These are phyloP conservation scores for Aspergillus uvarum DNA, from an alignment of 2,329 filamentous ascomycete species.

Conservation along the genomic window DNA sequence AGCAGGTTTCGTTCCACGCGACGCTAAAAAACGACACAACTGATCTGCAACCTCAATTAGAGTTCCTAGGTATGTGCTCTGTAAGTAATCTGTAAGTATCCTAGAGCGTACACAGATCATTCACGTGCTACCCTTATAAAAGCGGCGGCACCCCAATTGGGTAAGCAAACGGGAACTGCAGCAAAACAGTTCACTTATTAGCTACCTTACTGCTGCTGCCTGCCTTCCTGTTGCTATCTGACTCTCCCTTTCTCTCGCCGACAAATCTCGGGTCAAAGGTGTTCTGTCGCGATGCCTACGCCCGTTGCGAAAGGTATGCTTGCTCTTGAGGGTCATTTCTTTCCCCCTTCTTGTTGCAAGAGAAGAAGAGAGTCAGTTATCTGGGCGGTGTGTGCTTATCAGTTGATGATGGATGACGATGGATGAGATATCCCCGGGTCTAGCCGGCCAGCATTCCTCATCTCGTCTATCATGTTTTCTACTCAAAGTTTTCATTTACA, in stretches of 20 bases:
- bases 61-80: too few species aligned
- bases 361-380: background rate
- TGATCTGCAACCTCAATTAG: too few species aligned
- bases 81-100: too few species aligned
- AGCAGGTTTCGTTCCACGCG: too few species aligned
- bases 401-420: slow-evolving; percentile 17
- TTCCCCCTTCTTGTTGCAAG: background rate
- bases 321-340: slow-evolving; percentile 5
- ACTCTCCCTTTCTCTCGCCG: background rate
- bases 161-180: too few species aligned
- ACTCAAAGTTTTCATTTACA: background rate
- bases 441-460: slow-evolving; percentile 10
- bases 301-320: slow-evolving; percentile 50
- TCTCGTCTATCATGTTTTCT: background rate
- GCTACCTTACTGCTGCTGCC: background rate
- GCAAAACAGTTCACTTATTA: too few species aligned
- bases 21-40: too few species aligned
- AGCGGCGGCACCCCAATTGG: too few species aligned
- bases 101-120: too few species aligned
- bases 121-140: too few species aligned
- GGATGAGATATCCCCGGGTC: slow-evolving; percentile 1
- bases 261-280: background rate
- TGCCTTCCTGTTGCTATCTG: background rate
- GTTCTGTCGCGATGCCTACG: slow-evolving; percentile 40
- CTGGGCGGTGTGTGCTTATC: slow-evolving; percentile 36